A percentile compares a stretch with the other conserved stretches of the same genome.
Evolutionary conservation across 106 monocot species (phyloP).

Genomic region (Dendrobium nobile): DNA sequence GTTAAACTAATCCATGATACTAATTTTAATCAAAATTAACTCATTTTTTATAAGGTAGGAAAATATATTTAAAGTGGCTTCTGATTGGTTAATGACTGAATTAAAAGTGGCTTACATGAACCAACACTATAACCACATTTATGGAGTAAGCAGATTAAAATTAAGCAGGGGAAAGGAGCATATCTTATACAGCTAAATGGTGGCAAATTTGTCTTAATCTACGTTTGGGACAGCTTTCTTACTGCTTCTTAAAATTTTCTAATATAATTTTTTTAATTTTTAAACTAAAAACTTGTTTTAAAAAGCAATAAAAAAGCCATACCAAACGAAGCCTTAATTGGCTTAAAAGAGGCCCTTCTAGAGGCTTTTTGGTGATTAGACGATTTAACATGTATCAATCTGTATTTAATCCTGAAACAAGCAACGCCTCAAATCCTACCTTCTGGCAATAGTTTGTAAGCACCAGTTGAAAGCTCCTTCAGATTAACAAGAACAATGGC

Average conservation of each 20-base stretch:
- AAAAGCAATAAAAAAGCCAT: too few relatives aligned
- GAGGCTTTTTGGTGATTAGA: neutral
- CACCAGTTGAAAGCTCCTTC: constrained; percentile 78
- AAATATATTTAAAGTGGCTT: neutral
- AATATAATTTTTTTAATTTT: too few relatives aligned
- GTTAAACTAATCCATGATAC: neutral
- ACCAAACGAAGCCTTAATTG: neutral
- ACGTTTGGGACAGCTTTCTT: too few relatives aligned
- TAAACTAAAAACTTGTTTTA: too few relatives aligned
- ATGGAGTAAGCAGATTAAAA: neutral
- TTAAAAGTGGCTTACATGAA: neutral
- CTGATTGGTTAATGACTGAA: neutral
- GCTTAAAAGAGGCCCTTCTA: neutral
- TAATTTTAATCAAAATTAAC: neutral
- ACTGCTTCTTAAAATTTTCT: too few relatives aligned
- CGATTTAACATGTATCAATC: neutral
- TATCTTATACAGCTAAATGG: neutral
- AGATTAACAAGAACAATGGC: constrained; percentile 86
- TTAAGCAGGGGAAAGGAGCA: neutral
- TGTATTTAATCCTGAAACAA: neutral
- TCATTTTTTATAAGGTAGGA: neutral
- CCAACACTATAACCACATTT: neutral
- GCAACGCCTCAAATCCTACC: constrained; percentile 23
- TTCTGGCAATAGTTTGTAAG: constrained; percentile 86
- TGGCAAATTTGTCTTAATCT: neutral